A percentile compares a stretch with the other conserved stretches of the same genome.
Conservation (phyloP, 1,284 basidiomycete genomes). For the Malassezia vespertilionis region DNA sequence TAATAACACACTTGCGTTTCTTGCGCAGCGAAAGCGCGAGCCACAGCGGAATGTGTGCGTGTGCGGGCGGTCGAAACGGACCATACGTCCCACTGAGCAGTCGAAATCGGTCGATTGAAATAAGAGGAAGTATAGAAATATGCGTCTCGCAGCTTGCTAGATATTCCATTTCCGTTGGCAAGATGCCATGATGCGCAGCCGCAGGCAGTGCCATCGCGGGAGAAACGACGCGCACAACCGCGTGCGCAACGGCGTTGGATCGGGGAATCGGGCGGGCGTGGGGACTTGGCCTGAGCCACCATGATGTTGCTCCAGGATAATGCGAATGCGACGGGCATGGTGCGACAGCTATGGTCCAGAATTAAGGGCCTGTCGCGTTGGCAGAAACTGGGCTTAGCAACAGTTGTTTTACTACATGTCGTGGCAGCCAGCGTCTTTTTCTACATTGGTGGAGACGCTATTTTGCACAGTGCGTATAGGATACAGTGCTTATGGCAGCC, state of each 20-base stretch:
- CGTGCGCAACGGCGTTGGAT: not conserved
- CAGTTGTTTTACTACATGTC: not conserved
- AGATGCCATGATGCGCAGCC: constrained; percentile 3
- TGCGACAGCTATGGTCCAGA: too few species aligned
- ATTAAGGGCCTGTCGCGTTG: too few species aligned
- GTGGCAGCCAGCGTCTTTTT: constrained; percentile 2
- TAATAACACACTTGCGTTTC: constrained; percentile 84
- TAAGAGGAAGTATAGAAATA: constrained; percentile 34
- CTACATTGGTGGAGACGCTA: constrained; percentile 19
- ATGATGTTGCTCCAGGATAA: too few species aligned
- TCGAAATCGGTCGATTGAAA: constrained; percentile 36
- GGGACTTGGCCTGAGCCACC: not conserved
- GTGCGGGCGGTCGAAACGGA: constrained; percentile 75
- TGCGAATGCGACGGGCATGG: too few species aligned
- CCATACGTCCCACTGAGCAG: constrained; percentile 56
- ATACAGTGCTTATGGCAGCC: not conserved
- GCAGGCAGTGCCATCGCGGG: constrained; percentile 12
- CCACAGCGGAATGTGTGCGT: constrained; percentile 78
- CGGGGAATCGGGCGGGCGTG: not conserved
- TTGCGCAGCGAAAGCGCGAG: constrained; percentile 82
- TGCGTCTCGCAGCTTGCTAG: constrained; percentile 21
- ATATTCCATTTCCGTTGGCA: constrained; percentile 18
- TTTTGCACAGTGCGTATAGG: constrained; percentile 20
- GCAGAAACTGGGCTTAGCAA: too few species aligned
- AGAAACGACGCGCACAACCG: not conserved